These are phyloP conservation scores for Boletus sp. DNA, from an alignment of 1,284 basidiomycete genomes.

Conservation along the genomic window DNA sequence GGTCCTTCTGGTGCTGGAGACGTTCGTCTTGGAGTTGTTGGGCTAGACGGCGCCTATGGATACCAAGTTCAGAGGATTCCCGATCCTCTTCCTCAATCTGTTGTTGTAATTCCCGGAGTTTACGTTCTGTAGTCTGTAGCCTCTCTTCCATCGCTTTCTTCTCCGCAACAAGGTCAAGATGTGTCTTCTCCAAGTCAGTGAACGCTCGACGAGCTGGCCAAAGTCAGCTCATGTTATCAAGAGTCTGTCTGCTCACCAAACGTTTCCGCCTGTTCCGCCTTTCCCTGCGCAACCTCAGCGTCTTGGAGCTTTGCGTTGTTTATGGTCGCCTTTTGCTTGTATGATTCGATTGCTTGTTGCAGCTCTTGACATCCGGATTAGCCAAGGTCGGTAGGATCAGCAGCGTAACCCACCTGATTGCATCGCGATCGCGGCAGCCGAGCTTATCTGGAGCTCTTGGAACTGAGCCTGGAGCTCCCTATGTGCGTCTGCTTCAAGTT, in stretches of 20 bases:
- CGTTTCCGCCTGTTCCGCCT: slow-evolving; percentile 60
- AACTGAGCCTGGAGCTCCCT: slow-evolving; percentile 57
- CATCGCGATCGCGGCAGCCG: slow-evolving; percentile 55
- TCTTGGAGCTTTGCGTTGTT: slow-evolving; percentile 65
- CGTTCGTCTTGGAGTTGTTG: slow-evolving; percentile 76
- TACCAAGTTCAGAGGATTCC: slow-evolving; percentile 62
- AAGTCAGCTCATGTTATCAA: slow-evolving; percentile 9
- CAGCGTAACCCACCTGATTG: slow-evolving; percentile 46
- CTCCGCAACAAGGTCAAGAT: slow-evolving; percentile 50
- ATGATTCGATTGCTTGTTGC: slow-evolving; percentile 58
- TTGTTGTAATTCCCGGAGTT: slow-evolving; percentile 57
- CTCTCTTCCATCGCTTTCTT: slow-evolving; percentile 51
- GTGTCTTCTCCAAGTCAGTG: slow-evolving; percentile 59
- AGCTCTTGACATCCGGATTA: slow-evolving; percentile 42
- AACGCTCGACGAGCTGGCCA: slow-evolving; percentile 51
- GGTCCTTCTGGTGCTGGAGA: slow-evolving; percentile 71
- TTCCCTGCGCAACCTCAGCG: slow-evolving; percentile 64
- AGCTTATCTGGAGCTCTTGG: slow-evolving; percentile 65
- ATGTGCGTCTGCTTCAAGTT: slow-evolving; percentile 45
- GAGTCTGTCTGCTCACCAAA: slow-evolving; percentile 42
- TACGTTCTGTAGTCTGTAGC: slow-evolving; percentile 50
- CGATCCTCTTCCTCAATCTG: slow-evolving; percentile 66
- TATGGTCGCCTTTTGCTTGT: slow-evolving; percentile 59
- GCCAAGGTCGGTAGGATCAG: not conserved
- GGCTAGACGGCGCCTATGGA: slow-evolving; percentile 59